Evolutionary conservation across 2,329 filamentous ascomycete genomes (phyloP), one percentile per base, ranked within the genome.

Genomic region (Coniochaeta ligniaria): DNA sequence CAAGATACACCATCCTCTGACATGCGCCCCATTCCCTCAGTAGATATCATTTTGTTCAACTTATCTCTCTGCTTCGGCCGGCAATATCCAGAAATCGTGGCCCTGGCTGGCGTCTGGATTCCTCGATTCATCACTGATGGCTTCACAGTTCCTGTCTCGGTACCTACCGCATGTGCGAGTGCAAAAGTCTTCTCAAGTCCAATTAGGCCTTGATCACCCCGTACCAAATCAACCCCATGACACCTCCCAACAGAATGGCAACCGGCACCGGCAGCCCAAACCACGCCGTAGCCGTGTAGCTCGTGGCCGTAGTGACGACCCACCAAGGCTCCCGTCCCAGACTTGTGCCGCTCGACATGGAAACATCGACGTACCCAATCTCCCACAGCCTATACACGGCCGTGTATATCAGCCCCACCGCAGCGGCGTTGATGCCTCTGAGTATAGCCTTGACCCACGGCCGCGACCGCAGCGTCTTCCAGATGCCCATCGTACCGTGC

Each of bases 381-480:
- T 85, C 77, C 82, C 83, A 87, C 8, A 88, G 71, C 2, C 83
- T 74, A 63, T 88, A 88, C 1, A 88, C 84, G 0, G 85, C 85
- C 0, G 84, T 87, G 59, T 84, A 88, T 0, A 88, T 82, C 38
- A 88, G 65, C 0, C 85, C 85, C 0, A 87, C 82, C 0, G 85
- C 85, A 0, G 76, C 77, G 0, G 85, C 83, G 67, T 87, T 88
- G 6, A 87, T 70, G 0, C 85, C 84, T 16, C 83, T 68, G 11
- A 88, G 65, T 0, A 76, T 69, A 16, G 79, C 77, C 57, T 75
- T 78, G 0, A 86, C 80, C 68, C 75, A 76, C 4, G 74, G 73
- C 55, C 71, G 70, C 5, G 70, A 72, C 1, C 83, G 72, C 20
- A 86, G 61, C 0, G 76, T 74, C 2, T 74, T 70, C 85, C 85